Percentiles rank a stretch among this genome's conserved stretches.
These are phyloP conservation scores for Ilex aquifolium DNA, from an alignment of 257 asterid genomes.

Conservation along the genomic window DNA sequence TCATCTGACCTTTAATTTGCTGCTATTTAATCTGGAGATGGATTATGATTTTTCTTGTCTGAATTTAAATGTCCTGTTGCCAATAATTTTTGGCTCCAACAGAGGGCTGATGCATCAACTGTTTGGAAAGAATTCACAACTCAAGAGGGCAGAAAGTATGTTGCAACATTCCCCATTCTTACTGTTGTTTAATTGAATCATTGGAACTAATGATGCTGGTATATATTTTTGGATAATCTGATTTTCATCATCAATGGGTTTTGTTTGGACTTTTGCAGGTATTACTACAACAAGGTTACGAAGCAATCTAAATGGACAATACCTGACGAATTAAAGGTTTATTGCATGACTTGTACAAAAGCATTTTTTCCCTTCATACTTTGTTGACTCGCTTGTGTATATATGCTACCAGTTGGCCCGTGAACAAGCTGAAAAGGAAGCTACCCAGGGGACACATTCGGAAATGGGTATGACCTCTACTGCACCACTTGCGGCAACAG, in stretches of 20 bases:
- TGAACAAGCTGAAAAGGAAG: constrained; percentile 72
- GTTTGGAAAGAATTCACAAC: constrained; percentile 98
- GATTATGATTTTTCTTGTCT: too few species aligned
- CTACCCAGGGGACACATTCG: constrained; percentile 43
- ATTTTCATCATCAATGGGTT: constrained; percentile 7
- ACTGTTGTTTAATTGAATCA: neutral
- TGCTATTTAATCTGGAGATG: too few species aligned
- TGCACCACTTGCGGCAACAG: constrained; percentile 33
- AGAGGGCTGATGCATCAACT: constrained; percentile 98
- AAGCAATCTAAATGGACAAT: constrained; percentile 94
- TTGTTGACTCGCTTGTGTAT: constrained; percentile 24
- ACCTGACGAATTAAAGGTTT: constrained; percentile 92
- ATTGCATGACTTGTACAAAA: constrained; percentile 6
- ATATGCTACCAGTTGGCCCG: constrained; percentile 73
- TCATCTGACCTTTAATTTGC: too few species aligned
- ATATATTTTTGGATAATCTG: constrained; percentile 9
- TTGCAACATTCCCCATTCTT: constrained; percentile 9
- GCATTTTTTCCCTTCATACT: constrained; percentile 6
- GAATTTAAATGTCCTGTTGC: too few species aligned
- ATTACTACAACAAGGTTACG: constrained; percentile 93
- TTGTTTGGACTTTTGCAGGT: constrained; percentile 40
- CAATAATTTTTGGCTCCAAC: constrained; percentile 21
- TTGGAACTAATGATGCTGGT: neutral
- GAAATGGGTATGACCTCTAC: constrained; percentile 33
- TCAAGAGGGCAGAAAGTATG: constrained; percentile 95